phyloP scores from a whole-genome alignment of 2,329 filamentous ascomycete species.

The Aureobasidium sp. region DNA sequence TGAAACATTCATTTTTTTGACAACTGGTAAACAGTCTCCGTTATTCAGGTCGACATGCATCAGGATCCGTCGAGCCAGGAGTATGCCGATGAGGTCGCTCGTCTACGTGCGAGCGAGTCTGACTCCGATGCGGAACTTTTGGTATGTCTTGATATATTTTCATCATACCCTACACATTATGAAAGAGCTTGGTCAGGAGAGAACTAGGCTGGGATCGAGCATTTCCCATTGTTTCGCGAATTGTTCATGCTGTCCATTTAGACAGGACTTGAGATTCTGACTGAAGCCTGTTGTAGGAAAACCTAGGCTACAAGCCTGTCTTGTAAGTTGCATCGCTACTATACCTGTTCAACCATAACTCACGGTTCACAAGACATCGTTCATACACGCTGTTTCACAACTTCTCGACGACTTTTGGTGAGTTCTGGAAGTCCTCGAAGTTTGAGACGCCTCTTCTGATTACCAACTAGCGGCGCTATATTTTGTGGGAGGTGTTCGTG shows the following conservation, averaged over 20 bases:
- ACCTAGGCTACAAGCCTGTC: not conserved
- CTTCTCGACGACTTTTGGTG: slow-evolving; percentile 1
- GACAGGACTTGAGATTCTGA: not conserved
- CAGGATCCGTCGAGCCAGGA: slow-evolving; percentile 4
- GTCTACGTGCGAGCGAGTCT: slow-evolving; percentile 5
- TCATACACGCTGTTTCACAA: slow-evolving; percentile 8
- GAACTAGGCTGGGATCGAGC: too few species aligned
- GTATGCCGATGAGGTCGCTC: slow-evolving; percentile 3
- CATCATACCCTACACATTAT: too few species aligned
- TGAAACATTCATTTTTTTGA: not conserved
- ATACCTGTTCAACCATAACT: not conserved
- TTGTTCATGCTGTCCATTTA: not conserved
- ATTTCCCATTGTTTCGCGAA: too few species aligned
- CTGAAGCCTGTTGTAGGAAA: not conserved
- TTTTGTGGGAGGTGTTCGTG: slow-evolving; percentile 51
- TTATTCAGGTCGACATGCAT: not conserved
- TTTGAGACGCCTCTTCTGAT: slow-evolving; percentile 47
- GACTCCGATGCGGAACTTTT: slow-evolving; percentile 4
- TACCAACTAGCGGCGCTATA: slow-evolving; percentile 46
- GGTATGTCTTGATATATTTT: not conserved
- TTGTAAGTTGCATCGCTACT: not conserved
- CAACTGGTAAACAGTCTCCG: not conserved
- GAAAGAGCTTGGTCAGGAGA: too few species aligned
- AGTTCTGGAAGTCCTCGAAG: not conserved
- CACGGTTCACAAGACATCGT: not conserved